Base-by-base conservation (phyloP, 2,329 filamentous ascomycete species). In the Ophiostoma triangulosporum region DNA sequence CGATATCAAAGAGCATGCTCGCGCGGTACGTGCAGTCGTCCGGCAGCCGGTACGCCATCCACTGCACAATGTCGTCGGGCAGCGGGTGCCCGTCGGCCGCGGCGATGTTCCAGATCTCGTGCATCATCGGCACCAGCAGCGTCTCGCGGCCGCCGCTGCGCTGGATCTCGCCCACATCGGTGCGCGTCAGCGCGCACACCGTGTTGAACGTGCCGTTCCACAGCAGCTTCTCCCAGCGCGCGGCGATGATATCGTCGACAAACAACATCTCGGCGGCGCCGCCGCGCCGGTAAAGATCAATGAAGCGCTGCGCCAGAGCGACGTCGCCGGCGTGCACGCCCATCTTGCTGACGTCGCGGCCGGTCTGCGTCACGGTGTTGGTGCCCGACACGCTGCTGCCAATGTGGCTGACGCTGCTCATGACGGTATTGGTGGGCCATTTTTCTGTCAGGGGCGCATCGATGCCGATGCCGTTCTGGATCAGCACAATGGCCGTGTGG, bases 381-480 rank as follows among this genome's bases (percentile, higher is more conserved):
- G 56, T 53, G 22, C 29, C 51, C 20, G 51, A 36, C 12, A 57
- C 35, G 9, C 33, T 22, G 49, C 57, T 58, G 48, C 57, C 57
- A 49, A 58, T 57, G 50, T 58, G 57, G 50, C 52, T 56, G 20
- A 59, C 57, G 48, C 56, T 57, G 52, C 55, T 57, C 14, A 59
- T 15, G 12, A 60, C 56, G 6, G 54, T 49, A 48, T 56, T 57
- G 26, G n/a, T 35, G 5, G 58, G 58, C 57, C 56, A 60, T 8
- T 9, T 22, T 17, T 22, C 33, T 3, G 56, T 22, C 6, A 57
- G 20, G 4, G 82, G 81, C 11, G 73, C 75, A 63, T 86, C 83
- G 20, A 85, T 80, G n/a, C 81, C 82, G n/a, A 86, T 71, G 24
- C 83, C 83, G 63, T 86, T 86, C 65, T 86, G 83, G 57, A 86